These are phyloP conservation scores for Jamesozyma lodderae DNA, from an alignment of 805 yeast species.

Conservation along the genomic window DNA sequence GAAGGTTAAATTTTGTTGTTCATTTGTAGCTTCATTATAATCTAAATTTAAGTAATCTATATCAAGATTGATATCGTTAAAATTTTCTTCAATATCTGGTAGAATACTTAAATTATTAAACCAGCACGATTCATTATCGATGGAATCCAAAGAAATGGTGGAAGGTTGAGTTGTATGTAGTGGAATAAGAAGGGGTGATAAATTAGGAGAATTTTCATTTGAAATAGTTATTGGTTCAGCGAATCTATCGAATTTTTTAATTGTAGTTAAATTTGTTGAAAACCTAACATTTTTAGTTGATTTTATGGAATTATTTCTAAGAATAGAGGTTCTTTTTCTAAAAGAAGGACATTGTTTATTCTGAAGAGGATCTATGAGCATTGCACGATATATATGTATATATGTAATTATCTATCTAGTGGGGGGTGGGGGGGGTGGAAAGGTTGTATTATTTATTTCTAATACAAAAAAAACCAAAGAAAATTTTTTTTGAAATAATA, in stretches of 20 bases:
- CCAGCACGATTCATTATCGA: slow-evolving; percentile 10
- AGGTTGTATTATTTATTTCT: no score
- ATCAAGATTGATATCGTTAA: slow-evolving; percentile 1
- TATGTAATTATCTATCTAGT: no score
- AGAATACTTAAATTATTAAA: slow-evolving; percentile 7
- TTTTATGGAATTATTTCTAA: background rate
- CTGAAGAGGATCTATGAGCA: no score
- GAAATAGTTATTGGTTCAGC: slow-evolving; percentile 61
- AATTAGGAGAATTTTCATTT: slow-evolving; percentile 37
- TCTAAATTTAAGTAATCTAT: slow-evolving; percentile 2
- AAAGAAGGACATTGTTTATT: background rate
- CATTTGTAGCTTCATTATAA: background rate
- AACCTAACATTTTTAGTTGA: slow-evolving; percentile 43
- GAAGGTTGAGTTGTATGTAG: slow-evolving; percentile 1
- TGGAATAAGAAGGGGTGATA: slow-evolving; percentile 15
- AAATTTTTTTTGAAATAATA: no score
- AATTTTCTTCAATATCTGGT: slow-evolving; percentile 7
- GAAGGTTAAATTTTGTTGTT: background rate
- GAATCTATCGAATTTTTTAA: slow-evolving; percentile 53
- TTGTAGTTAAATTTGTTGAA: slow-evolving; percentile 49
- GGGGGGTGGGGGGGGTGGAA: no score
- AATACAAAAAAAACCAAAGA: no score
- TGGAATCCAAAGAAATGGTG: background rate
- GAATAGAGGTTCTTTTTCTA: background rate
- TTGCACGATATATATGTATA: no score